A percentile compares a stretch with the other conserved stretches of the same genome.
Evolutionary conservation across 306 rosid species (phyloP).

Genomic region (Prosopis cineraria): DNA sequence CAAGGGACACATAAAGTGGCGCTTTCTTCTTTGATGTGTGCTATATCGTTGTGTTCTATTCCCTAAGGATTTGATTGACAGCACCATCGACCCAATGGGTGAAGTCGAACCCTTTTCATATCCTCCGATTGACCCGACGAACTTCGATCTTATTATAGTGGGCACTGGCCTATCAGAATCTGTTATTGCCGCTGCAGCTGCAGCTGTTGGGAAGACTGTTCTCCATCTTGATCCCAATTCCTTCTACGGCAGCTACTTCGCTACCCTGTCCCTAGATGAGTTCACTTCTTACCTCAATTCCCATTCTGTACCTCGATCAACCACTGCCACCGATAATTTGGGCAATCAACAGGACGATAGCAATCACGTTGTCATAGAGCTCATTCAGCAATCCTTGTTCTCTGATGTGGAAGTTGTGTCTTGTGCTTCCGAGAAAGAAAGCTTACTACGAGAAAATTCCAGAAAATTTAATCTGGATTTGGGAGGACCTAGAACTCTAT

Average conservation of each 20-base stretch:
- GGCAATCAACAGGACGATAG: conserved; percentile 13
- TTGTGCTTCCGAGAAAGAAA: conserved; percentile 42
- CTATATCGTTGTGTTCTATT: too few relatives aligned
- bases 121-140: conserved; percentile 75
- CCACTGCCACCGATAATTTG: conserved; percentile 12
- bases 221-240: conserved; percentile 84
- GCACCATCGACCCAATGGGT: conserved; percentile 52
- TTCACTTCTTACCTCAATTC: conserved; percentile 65
- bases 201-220: conserved; percentile 67
- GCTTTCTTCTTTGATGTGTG: too few relatives aligned
- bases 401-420: conserved; percentile 50
- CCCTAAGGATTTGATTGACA: too few relatives aligned
- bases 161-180: conserved; percentile 80
- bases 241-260: conserved; percentile 73
- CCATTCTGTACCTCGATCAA: conserved; percentile 21
- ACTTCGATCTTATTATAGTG: conserved; percentile 70
- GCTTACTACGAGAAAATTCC: conserved; percentile 45
- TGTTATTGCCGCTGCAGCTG: conserved; percentile 71
- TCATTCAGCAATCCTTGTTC: conserved; percentile 41
- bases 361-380: conserved; percentile 43
- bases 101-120: conserved; percentile 38
- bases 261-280: conserved; percentile 62
- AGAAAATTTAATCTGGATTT: conserved; percentile 68
- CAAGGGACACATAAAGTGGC: too few relatives aligned
- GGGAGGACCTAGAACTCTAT: conserved; percentile 74